phyloP scores from a whole-genome alignment of 208 protist genomes.

The Zelonia costaricensis region DNA sequence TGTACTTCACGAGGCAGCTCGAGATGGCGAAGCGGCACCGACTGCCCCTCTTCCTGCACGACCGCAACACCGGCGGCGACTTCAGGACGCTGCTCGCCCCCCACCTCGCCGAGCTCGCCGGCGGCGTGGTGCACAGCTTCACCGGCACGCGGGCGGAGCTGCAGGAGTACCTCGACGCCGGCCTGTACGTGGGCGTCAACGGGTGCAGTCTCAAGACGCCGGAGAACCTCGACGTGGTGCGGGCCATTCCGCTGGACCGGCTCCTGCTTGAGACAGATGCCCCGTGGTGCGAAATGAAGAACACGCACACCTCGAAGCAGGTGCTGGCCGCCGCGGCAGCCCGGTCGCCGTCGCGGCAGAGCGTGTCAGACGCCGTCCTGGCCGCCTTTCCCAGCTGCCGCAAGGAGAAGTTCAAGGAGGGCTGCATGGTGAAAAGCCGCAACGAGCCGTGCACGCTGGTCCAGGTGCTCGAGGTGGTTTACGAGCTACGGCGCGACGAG shows the following conservation, averaged over 20 bases:
- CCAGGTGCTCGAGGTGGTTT: conserved; percentile 68
- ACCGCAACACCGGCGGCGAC: conserved; percentile 88
- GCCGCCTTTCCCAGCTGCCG: conserved; percentile 37
- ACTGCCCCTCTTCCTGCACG: conserved; percentile 95
- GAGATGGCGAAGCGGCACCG: conserved; percentile 73
- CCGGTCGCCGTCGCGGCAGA: conserved; percentile 2
- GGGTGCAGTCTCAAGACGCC: conserved; percentile 94
- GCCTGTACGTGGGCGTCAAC: conserved; percentile 94
- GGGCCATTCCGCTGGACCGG: conserved; percentile 77
- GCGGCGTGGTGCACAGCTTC: conserved; percentile 96
- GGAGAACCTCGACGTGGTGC: conserved; percentile 87
- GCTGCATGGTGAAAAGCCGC: conserved; percentile 65
- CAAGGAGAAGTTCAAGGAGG: conserved; percentile 74
- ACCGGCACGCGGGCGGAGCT: conserved; percentile 86
- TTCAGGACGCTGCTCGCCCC: conserved; percentile 68
- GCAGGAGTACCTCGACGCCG: conserved; percentile 69
- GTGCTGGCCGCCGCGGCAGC: conserved; percentile 27
- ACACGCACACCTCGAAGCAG: conserved; percentile 84
- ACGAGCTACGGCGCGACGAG: conserved; percentile 53
- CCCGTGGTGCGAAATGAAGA: conserved; percentile 94
- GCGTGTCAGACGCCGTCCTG: conserved; percentile 46
- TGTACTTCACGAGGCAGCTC: conserved; percentile 84
- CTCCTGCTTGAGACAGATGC: conserved; percentile 96
- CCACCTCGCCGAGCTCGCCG: conserved; percentile 42
- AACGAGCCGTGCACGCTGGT: conserved; percentile 71